These are phyloP conservation scores for Chamaenerion angustifolium DNA, from an alignment of 345 rosid species.

Conservation along the genomic window DNA sequence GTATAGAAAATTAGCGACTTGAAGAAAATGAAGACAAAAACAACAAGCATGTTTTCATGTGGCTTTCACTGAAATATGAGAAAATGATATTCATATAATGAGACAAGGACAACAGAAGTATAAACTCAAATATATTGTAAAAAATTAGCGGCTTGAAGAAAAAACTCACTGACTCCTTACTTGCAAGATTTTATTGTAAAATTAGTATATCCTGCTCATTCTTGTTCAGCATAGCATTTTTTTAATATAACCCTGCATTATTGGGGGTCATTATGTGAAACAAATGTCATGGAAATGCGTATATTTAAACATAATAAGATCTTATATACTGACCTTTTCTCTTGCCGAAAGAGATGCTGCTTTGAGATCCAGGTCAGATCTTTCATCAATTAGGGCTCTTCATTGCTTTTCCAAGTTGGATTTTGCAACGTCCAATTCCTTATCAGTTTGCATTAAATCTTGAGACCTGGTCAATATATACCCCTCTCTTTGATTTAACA, in stretches of 20 bases:
- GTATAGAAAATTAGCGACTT: too few relatives aligned
- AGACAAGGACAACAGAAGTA: too few relatives aligned
- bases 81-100: too few relatives aligned
- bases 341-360: slow-evolving; percentile 39
- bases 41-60: too few relatives aligned
- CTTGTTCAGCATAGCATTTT: slow-evolving; percentile 39
- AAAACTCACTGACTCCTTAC: slow-evolving; percentile 68
- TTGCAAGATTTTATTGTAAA: slow-evolving; percentile 52
- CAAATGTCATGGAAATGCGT: too few relatives aligned
- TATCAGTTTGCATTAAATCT: slow-evolving; percentile 47
- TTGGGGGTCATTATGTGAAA: too few relatives aligned
- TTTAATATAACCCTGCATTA: slow-evolving; percentile 36
- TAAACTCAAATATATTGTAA: too few relatives aligned
- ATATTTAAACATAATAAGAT: slow-evolving; percentile 1
- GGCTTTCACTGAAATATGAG: too few relatives aligned
- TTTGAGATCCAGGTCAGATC: slow-evolving; percentile 37
- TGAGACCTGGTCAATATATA: slow-evolving; percentile 47
- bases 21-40: too few relatives aligned
- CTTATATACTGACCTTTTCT: slow-evolving; percentile 47
- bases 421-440: slow-evolving; percentile 44
- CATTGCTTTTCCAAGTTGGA: slow-evolving; percentile 37
- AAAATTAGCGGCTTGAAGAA: too few relatives aligned
- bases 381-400: slow-evolving; percentile 35
- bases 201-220: slow-evolving; percentile 64
- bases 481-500: slow-evolving; percentile 76